phyloP scores from a whole-genome alignment of 2,329 filamentous ascomycete species.

The Hawksworthiomyces lignivorus region DNA sequence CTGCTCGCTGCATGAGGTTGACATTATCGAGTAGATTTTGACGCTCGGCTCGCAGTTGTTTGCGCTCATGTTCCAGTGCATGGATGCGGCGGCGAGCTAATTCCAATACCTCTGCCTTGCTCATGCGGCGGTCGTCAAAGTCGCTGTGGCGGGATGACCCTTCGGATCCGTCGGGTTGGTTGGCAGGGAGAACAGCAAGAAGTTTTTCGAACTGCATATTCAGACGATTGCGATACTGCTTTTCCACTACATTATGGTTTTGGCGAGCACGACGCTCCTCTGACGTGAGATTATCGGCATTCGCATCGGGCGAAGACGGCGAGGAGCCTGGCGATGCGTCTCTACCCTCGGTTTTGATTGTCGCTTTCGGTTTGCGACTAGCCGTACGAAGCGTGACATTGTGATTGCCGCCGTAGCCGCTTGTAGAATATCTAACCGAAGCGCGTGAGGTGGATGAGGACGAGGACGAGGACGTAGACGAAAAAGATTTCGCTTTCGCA shows the following conservation, averaged over 20 bases:
- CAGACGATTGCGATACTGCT: constrained; percentile 40
- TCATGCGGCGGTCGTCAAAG: constrained; percentile 25
- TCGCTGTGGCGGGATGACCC: constrained; percentile 11
- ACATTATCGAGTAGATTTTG: constrained; percentile 12
- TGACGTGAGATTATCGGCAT: constrained; percentile 7
- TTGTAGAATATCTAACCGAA: constrained; percentile 2
- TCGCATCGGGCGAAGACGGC: constrained; percentile 8
- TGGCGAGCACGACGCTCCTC: constrained; percentile 15
- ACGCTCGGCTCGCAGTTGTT: constrained; percentile 17
- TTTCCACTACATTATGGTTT: constrained; percentile 40
- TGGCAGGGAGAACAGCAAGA: constrained; percentile 29
- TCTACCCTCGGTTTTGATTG: background rate
- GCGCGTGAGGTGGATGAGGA: background rate
- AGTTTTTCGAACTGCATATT: constrained; percentile 38
- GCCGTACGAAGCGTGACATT: constrained; percentile 15
- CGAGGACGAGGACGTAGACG: constrained; percentile 7
- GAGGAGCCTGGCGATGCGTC: background rate
- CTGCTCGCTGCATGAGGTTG: constrained; percentile 6
- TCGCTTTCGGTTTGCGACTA: constrained; percentile 12
- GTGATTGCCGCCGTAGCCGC: constrained; percentile 14
- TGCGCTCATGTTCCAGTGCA: constrained; percentile 30
- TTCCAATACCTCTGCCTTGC: constrained; percentile 39
- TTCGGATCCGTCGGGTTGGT: constrained; percentile 8
- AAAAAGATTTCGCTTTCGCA: constrained; percentile 5
- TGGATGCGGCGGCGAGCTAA: constrained; percentile 35